Evolutionary conservation across 192 early-diverging fungal species (phyloP), one percentile per base, ranked within the genome.

Genomic region (Phlyctochytrium planicorne): DNA sequence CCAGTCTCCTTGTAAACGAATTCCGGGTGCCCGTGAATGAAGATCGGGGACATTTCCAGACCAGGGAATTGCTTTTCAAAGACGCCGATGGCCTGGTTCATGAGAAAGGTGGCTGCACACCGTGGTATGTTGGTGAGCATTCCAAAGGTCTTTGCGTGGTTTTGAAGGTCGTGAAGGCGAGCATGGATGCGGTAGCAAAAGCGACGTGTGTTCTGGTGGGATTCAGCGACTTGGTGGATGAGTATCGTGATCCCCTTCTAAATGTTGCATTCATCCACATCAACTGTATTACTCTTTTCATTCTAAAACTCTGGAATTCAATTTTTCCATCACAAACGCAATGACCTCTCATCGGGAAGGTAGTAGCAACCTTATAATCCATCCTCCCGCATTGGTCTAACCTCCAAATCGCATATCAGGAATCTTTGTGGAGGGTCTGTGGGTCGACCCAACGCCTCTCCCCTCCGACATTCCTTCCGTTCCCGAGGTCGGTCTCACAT

Each of bases 401-500:
- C 31, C 20, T 27, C 3, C 12, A 27, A 1, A 23, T 17, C 27
- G 23, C 25, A 47, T 32, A 31, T n/a, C 67, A 78, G 76, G 72
- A 14, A 75, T 79, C 32, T 83, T 84, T 67, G 80, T 84, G 31
- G 70, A 82, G 30, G 79, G 80, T 35, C 75, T 84, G 24, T 91
- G 90, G 90, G 90, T 97, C 33, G 96, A 98, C 73, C 84, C 91
- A 30, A 90, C 87, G 20, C 91, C 93, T 30, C 81, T 90, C 47
- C 91, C 93, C 30, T 75, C 79, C 23, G 74, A 85, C 32, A 73
- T 91, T 33, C 85, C 90, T 14, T 67, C 80, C 3, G 94, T 97
- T 3, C 83, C 88, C 24, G 94, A 98, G 73, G 84, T 98, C 34
- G 94, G 96, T n/a, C 71, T 79, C 35, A 92, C 94, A 27, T 94